Percentiles rank a stretch among this genome's conserved stretches.
Evolutionary conservation across 352 stramenopile genomes (phyloP).

Genomic region (Phytophthora pseudosyringae): DNA sequence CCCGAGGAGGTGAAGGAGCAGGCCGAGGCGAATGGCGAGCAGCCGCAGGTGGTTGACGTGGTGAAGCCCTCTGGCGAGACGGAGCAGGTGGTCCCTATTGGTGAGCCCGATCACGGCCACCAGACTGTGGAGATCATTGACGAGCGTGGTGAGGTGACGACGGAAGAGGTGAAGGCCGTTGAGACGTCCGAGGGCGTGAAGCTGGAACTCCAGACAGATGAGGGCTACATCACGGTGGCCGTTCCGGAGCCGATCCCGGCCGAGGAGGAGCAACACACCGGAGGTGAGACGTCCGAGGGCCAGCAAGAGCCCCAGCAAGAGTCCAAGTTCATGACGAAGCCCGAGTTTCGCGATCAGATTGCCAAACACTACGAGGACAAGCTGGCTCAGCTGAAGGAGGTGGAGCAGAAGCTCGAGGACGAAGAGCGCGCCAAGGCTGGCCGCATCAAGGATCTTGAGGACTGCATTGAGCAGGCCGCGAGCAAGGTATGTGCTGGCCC

Average conservation of each 20-base stretch:
- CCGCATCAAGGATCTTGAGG: slow-evolving; percentile 40
- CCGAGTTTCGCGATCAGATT: slow-evolving; percentile 45
- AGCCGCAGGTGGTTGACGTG: neutral
- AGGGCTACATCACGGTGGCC: slow-evolving; percentile 1
- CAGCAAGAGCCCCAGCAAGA: neutral
- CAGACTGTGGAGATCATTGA: slow-evolving; percentile 1
- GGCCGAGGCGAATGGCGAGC: slow-evolving; percentile 1
- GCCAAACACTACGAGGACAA: slow-evolving; percentile 34
- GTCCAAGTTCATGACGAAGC: slow-evolving; percentile 48
- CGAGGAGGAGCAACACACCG: neutral
- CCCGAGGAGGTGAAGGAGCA: neutral
- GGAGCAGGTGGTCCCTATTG: neutral
- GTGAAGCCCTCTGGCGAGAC: neutral
- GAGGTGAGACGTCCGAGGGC: too few species aligned
- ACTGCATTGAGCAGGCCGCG: slow-evolving; percentile 52
- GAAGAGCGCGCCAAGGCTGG: slow-evolving; percentile 26
- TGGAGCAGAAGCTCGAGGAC: slow-evolving; percentile 22
- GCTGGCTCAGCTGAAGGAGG: slow-evolving; percentile 15
- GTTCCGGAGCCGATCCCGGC: slow-evolving; percentile 1
- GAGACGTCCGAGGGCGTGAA: neutral
- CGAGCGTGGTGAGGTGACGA: neutral
- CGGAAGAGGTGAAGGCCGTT: neutral
- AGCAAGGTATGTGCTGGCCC: slow-evolving; percentile 47
- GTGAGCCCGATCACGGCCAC: neutral
- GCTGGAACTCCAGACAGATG: neutral